These are phyloP conservation scores for Bipolaris cookei DNA, from an alignment of 2,329 filamentous ascomycete species.

Conservation along the genomic window DNA sequence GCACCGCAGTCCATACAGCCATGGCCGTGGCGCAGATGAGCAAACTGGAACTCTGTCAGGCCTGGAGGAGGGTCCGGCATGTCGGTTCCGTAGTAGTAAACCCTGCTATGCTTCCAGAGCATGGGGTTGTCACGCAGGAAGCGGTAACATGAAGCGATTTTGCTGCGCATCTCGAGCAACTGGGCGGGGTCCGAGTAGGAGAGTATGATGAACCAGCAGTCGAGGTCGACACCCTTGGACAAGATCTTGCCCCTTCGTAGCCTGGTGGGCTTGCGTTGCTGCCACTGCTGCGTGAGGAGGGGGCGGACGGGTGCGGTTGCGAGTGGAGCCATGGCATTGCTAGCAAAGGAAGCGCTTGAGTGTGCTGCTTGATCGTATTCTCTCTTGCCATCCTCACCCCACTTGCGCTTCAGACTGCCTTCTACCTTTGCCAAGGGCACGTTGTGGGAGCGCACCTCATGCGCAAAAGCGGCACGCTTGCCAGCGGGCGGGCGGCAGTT, in stretches of 20 bases:
- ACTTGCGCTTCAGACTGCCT: constrained; percentile 38
- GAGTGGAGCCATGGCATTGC: constrained; percentile 17
- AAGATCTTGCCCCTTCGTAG: constrained; percentile 37
- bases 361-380: constrained; percentile 10
- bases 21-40: constrained; percentile 48
- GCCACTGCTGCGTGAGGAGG: constrained; percentile 29
- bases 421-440: constrained; percentile 40
- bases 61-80: constrained; percentile 46
- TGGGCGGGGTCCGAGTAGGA: constrained; percentile 45
- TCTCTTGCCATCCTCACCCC: constrained; percentile 20
- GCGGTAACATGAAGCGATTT: constrained; percentile 45
- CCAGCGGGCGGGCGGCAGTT: constrained; percentile 43
- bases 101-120: constrained; percentile 49
- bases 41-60: constrained; percentile 51
- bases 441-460: constrained; percentile 39
- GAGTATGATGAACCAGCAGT: constrained; percentile 48
- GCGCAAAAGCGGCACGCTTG: constrained; percentile 31
- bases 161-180: constrained; percentile 44
- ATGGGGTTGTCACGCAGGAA: constrained; percentile 45
- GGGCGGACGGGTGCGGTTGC: constrained; percentile 15
- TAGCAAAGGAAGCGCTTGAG: constrained; percentile 2
- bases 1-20: constrained; percentile 50
- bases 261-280: constrained; percentile 35
- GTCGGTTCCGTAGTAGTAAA: constrained; percentile 41
- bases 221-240: constrained; percentile 39